Conservation (phyloP, 768 basidiomycete species). For the Pluteus cervinus region DNA sequence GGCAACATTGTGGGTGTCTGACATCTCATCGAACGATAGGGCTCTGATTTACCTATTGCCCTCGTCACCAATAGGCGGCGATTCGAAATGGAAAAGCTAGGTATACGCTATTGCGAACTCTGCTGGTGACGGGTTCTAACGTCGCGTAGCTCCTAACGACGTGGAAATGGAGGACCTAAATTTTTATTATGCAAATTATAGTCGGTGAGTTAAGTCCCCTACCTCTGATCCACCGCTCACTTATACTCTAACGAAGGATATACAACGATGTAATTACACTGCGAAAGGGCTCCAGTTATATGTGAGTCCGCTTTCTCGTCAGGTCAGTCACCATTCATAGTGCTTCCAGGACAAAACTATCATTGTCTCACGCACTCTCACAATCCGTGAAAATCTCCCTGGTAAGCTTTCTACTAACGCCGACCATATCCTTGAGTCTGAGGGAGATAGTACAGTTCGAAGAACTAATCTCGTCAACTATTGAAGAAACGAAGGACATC, state of each 20-base stretch:
- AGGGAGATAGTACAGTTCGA: conserved; percentile 56
- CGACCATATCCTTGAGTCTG: neutral
- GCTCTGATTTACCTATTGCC: conserved; percentile 12
- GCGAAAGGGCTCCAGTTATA: conserved; percentile 90
- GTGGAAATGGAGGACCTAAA: conserved; percentile 97
- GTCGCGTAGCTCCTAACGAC: conserved; percentile 66
- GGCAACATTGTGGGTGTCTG: conserved; percentile 70
- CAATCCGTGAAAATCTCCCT: conserved; percentile 97
- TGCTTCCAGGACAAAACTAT: conserved; percentile 80
- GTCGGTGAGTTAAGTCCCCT: conserved; percentile 50
- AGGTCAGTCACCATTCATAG: conserved; percentile 7
- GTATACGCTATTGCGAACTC: conserved; percentile 28
- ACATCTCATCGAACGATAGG: conserved; percentile 1
- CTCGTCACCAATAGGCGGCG: too few species aligned
- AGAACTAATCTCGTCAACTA: conserved; percentile 85
- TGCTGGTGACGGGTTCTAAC: conserved; percentile 7
- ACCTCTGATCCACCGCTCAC: conserved; percentile 1
- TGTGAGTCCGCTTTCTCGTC: conserved; percentile 47
- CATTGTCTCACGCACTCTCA: conserved; percentile 88
- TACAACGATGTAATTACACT: conserved; percentile 98
- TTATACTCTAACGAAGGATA: conserved; percentile 43
- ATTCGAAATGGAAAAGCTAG: conserved; percentile 87
- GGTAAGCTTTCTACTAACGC: conserved; percentile 29
- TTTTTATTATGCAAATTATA: conserved; percentile 96
- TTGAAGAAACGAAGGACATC: conserved; percentile 95